Base-by-base conservation (phyloP, 2,329 filamentous ascomycete genomes). In the Fusarium denticulatum region DNA sequence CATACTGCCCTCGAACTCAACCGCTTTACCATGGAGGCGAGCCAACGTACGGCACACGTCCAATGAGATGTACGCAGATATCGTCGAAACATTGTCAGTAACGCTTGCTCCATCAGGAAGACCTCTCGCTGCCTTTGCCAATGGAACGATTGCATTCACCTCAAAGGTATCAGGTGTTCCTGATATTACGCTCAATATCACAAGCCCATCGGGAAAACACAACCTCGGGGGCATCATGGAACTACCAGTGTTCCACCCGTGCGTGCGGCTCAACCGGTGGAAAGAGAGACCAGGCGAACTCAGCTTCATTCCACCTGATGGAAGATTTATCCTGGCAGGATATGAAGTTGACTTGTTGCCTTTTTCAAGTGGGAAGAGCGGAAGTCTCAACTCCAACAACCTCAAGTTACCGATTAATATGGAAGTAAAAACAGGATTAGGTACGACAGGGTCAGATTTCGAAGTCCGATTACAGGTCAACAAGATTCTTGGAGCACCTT, bases 241-340 rank as follows among this genome's bases (percentile, higher is more conserved):
- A 73, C 85, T 97, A 5, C 96, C 96, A 3, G 95, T 98, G 1
- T 99, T 99, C 77, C 96, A 99, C 80, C 96, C 96, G 1, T 98
- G 96, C 78, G 96, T 99, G 14, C 89, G 96, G 24, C 85, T 99
- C 7, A 93, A 92, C n/a, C 89, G 91, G 72, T 99, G 96, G 96
- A 92, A 92, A 76, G 94, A 97, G 77, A 89, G 90, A 62, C 94
- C 95, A 0, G 96, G 96, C 7, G 93, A 97, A 73, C 86, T 99
- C n/a, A 97, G 94, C 79, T 99, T 99, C 79, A 90, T 99, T 18
- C 96, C 96, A 5, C 96, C 96, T 1, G 96, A 99, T 81, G 96
- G 96, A 37, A 90, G 94, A 47, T 99, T 98, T 81, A 93, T 97
- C 45, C 87, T 99, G 24, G 95, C 95, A 37, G 95, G 95, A 28